Conservation (phyloP, 495 filamentous ascomycete genomes). For the Neurospora pannonica region DNA sequence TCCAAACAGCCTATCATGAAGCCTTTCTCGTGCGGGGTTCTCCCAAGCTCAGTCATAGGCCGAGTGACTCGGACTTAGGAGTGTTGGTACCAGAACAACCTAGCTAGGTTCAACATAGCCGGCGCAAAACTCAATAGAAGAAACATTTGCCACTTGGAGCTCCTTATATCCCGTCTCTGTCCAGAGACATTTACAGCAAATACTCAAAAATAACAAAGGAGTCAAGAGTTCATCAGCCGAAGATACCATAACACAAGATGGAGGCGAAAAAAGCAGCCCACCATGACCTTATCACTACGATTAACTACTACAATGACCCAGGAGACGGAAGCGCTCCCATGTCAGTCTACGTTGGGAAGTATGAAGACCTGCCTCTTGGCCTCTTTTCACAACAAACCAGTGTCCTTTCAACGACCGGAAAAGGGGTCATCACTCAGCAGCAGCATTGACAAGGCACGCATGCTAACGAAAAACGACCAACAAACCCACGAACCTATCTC, state of each 20-base stretch:
- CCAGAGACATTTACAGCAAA: background rate
- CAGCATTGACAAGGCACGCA: background rate
- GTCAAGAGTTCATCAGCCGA: too few relatives aligned
- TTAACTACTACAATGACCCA: conserved; percentile 51
- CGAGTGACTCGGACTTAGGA: background rate
- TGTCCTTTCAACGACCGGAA: background rate
- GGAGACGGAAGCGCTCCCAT: conserved; percentile 46
- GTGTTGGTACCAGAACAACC: background rate
- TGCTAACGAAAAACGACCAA: background rate
- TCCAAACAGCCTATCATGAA: background rate
- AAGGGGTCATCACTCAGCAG: background rate
- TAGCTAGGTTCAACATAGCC: background rate
- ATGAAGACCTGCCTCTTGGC: conserved; percentile 1
- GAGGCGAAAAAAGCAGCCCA: background rate
- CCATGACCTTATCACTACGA: conserved; percentile 38
- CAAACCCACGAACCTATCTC: background rate
- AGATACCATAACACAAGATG: background rate
- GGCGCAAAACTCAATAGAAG: background rate
- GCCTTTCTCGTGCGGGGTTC: background rate
- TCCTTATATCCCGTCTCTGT: background rate
- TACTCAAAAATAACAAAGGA: background rate
- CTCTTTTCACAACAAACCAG: background rate
- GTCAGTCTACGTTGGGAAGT: conserved; percentile 40
- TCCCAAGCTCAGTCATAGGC: background rate
- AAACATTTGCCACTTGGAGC: background rate